Evolutionary conservation across 257 asterid genomes (phyloP).

Genomic region (Phtheirospermum japonicum): DNA sequence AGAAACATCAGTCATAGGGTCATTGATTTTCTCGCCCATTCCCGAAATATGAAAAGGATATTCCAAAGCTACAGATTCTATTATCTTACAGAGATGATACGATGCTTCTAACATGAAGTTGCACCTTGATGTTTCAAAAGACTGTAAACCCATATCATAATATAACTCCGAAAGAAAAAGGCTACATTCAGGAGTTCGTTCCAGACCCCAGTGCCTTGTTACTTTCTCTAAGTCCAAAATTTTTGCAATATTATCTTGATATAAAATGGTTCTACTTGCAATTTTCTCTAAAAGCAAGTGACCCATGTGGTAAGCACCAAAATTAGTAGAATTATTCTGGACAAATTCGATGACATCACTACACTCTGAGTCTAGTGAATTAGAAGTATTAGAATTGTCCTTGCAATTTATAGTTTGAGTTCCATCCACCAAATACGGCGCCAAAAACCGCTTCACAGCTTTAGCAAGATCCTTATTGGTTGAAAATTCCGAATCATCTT

Average conservation of each 20-base stretch:
- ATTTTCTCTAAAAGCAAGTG: conserved; percentile 85
- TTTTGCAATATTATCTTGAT: conserved; percentile 54
- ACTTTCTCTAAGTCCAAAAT: conserved; percentile 86
- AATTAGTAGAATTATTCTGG: conserved; percentile 49
- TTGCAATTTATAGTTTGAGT: conserved; percentile 39
- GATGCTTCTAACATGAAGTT: conserved; percentile 69
- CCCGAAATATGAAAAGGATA: conserved; percentile 48
- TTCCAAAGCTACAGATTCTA: conserved; percentile 72
- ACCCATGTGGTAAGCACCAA: conserved; percentile 77
- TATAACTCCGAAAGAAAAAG: conserved; percentile 88
- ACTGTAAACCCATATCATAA: conserved; percentile 73
- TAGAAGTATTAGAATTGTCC: conserved; percentile 35
- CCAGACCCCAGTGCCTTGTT: conserved; percentile 76
- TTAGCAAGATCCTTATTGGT: conserved; percentile 72
- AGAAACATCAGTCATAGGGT: conserved; percentile 33
- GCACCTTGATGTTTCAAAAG: conserved; percentile 48
- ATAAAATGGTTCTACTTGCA: conserved; percentile 47
- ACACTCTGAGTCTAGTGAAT: conserved; percentile 52
- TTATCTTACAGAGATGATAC: conserved; percentile 84
- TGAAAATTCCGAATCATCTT: conserved; percentile 68
- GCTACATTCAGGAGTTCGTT: conserved; percentile 78
- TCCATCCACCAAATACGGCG: conserved; percentile 54
- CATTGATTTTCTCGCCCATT: conserved; percentile 32
- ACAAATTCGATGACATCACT: conserved; percentile 63
- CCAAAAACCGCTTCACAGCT: conserved; percentile 67